Conservation (phyloP, 495 filamentous ascomycete species). For the Cercophora samala region DNA sequence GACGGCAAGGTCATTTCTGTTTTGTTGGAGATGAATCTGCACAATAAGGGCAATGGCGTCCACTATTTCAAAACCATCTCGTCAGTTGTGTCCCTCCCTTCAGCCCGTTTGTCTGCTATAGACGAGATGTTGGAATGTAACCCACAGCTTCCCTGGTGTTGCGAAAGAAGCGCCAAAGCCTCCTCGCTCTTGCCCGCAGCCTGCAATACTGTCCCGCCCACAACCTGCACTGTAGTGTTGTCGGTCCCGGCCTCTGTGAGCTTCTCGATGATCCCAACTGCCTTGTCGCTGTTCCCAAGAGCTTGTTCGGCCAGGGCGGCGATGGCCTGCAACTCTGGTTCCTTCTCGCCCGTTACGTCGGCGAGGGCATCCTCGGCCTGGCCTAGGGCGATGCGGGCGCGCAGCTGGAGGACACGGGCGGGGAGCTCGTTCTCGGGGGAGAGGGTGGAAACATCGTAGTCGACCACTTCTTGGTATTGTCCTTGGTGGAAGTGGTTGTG, state of each 20-base stretch:
- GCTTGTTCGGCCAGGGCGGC: conserved; percentile 70
- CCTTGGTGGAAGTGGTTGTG: conserved; percentile 94
- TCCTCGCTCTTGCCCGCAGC: conserved; percentile 75
- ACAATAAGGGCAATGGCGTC: conserved; percentile 70
- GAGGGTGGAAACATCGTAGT: conserved; percentile 73
- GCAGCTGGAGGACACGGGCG: conserved; percentile 74
- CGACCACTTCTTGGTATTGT: conserved; percentile 77
- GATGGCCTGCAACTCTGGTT: conserved; percentile 75
- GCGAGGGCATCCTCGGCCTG: conserved; percentile 67
- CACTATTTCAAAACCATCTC: conserved; percentile 33
- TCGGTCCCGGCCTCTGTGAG: conserved; percentile 63
- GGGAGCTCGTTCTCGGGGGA: conserved; percentile 72
- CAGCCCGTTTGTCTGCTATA: not conserved
- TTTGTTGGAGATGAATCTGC: conserved; percentile 88
- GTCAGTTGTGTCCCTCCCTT: not conserved
- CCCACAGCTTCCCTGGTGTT: conserved; percentile 87
- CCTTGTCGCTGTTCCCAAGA: conserved; percentile 56
- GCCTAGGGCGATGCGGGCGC: conserved; percentile 77
- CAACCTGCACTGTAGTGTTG: conserved; percentile 76
- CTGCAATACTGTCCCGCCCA: conserved; percentile 74
- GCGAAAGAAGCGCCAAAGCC: conserved; percentile 69
- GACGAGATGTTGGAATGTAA: conserved; percentile 17
- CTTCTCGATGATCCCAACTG: conserved; percentile 60
- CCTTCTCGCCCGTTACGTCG: conserved; percentile 60
- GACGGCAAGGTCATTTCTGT: conserved; percentile 81